Percentiles rank a stretch among this genome's conserved stretches.
Evolutionary conservation across 345 rosid genomes (phyloP).

Genomic region (Eucalyptus cloeziana): DNA sequence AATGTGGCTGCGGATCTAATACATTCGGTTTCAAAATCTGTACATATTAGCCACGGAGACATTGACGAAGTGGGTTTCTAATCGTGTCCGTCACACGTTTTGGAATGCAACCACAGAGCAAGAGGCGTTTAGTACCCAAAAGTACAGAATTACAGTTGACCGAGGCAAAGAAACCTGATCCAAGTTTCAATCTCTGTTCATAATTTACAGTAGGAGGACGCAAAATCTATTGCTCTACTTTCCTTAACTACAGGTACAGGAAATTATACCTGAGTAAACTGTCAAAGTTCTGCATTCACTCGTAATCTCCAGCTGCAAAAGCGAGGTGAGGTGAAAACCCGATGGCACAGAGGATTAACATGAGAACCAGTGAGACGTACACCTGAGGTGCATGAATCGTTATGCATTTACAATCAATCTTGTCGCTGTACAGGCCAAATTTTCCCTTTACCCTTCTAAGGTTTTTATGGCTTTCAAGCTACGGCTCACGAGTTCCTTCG

Average conservation of each 20-base stretch:
- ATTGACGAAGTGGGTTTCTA: background rate
- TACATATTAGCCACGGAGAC: background rate
- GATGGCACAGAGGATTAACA: background rate
- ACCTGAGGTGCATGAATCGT: background rate
- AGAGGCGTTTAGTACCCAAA: background rate
- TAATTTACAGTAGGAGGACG: background rate
- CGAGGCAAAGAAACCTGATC: background rate
- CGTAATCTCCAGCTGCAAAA: background rate
- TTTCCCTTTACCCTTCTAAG: background rate
- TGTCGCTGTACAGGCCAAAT: background rate
- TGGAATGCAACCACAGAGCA: background rate
- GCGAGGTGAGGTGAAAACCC: background rate
- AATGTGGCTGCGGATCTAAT: background rate
- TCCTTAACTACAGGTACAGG: background rate
- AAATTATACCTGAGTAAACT: background rate
- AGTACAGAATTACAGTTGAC: background rate
- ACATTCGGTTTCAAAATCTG: background rate
- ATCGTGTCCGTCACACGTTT: background rate
- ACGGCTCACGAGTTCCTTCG: background rate
- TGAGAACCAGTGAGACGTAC: background rate
- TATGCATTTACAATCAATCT: background rate
- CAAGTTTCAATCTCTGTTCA: background rate
- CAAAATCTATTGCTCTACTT: background rate
- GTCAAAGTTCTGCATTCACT: background rate
- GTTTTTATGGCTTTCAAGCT: background rate